Evolutionary conservation across 306 rosid genomes (phyloP).

Genomic region (Trichosanthes truncata): DNA sequence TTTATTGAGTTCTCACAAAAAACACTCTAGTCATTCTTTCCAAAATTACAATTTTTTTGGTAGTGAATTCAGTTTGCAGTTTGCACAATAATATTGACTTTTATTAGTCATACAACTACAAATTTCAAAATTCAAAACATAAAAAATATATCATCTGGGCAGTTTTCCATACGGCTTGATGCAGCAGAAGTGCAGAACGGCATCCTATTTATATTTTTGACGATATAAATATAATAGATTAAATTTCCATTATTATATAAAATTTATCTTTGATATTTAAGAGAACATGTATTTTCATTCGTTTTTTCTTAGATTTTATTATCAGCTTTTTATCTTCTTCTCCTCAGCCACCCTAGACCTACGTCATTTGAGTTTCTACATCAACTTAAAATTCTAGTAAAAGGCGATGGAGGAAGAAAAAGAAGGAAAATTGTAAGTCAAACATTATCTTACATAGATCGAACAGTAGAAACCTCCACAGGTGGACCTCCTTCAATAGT

Average conservation of each 20-base stretch:
- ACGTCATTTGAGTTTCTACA: background rate
- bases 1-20: background rate
- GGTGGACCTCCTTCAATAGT: conserved; percentile 98
- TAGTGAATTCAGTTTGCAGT: background rate
- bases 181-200: too few relatives aligned
- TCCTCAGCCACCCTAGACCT: too few relatives aligned
- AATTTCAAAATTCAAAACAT: background rate
- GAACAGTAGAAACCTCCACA: conserved; percentile 91
- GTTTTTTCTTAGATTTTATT: too few relatives aligned
- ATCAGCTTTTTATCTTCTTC: background rate
- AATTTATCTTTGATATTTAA: background rate
- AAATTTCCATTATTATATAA: too few relatives aligned
- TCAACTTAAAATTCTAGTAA: background rate
- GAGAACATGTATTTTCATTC: background rate
- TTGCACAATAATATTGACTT: background rate
- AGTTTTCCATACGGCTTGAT: too few relatives aligned
- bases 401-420: background rate
- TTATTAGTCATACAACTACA: background rate
- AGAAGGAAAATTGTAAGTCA: conserved; percentile 9
- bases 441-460: conserved; percentile 78
- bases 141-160: too few relatives aligned
- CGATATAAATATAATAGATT: too few relatives aligned
- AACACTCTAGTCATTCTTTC: background rate
- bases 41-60: background rate
- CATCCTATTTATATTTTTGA: too few relatives aligned